A percentile compares a stretch with the other conserved stretches of the same genome.
phyloP scores from a whole-genome alignment of 495 filamentous ascomycete species.

The Hypomontagnella monticulosa region DNA sequence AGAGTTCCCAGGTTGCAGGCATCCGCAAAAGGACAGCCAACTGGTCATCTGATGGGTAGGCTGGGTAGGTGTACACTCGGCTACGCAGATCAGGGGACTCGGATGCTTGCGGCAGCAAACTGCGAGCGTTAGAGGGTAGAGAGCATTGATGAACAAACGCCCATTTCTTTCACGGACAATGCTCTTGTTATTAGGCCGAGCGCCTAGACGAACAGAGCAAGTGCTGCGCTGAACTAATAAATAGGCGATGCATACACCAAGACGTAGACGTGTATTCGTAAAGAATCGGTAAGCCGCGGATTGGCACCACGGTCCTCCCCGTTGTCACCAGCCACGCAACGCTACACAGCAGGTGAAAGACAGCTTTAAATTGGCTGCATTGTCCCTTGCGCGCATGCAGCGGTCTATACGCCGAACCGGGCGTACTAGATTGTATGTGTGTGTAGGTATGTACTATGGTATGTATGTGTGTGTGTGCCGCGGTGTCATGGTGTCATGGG shows the following conservation, averaged over 20 bases:
- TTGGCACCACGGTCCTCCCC: conserved; percentile 9
- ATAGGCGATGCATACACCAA: conserved; percentile 1
- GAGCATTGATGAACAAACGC: conserved; percentile 33
- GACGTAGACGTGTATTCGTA: conserved; percentile 6
- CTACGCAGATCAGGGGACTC: conserved; percentile 46
- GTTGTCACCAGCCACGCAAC: conserved; percentile 18
- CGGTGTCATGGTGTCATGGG: conserved; percentile 11
- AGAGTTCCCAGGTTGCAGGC: conserved; percentile 11
- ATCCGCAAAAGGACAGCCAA: conserved; percentile 21
- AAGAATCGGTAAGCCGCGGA: conserved; percentile 7
- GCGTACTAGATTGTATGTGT: neutral
- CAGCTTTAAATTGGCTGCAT: conserved; percentile 40
- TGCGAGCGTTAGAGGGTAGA: conserved; percentile 32
- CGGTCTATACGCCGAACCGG: conserved; percentile 13
- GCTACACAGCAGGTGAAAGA: conserved; percentile 17
- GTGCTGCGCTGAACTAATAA: conserved; percentile 1
- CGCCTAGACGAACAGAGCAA: conserved; percentile 14
- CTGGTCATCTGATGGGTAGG: conserved; percentile 29
- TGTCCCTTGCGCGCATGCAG: conserved; percentile 31
- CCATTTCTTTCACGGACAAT: conserved; percentile 19
- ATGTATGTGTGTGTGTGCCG: conserved; percentile 13
- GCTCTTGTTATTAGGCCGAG: conserved; percentile 15
- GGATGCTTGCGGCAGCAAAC: conserved; percentile 39
- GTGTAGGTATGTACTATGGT: no score
- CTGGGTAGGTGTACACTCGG: conserved; percentile 16